These are phyloP conservation scores for Prunus mume DNA, from an alignment of 306 rosid genomes.

Conservation along the genomic window DNA sequence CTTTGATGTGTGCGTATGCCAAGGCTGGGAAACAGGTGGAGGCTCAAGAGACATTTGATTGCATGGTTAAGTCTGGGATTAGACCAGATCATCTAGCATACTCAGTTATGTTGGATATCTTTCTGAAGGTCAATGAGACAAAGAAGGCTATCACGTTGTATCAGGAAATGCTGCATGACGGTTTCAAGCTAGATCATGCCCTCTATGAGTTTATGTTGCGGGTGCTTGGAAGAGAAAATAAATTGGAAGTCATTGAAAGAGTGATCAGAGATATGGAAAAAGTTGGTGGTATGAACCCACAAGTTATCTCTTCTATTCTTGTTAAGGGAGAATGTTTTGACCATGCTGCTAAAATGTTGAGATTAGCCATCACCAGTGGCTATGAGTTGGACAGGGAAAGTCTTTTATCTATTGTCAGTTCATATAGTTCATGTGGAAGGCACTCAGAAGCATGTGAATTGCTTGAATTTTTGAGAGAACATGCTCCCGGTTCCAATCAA, in stretches of 20 bases:
- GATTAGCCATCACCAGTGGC: slow-evolving; percentile 66
- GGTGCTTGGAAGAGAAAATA: slow-evolving; percentile 61
- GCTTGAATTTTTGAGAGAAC: slow-evolving; percentile 74
- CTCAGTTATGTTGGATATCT: slow-evolving; percentile 82
- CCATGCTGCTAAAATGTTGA: slow-evolving; percentile 73
- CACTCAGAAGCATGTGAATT: slow-evolving; percentile 82
- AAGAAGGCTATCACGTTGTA: slow-evolving; percentile 62
- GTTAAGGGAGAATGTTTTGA: slow-evolving; percentile 76
- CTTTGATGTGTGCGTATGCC: slow-evolving; percentile 86
- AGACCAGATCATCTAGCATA: slow-evolving; percentile 75
- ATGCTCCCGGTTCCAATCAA: slow-evolving; percentile 52
- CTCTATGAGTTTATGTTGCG: slow-evolving; percentile 66
- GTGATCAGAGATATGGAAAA: slow-evolving; percentile 72
- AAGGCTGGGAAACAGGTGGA: slow-evolving; percentile 68
- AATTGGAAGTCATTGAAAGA: slow-evolving; percentile 55
- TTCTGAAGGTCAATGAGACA: slow-evolving; percentile 72
- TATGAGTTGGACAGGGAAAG: slow-evolving; percentile 66
- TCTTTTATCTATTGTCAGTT: slow-evolving; percentile 66
- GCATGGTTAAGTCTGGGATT: slow-evolving; percentile 79
- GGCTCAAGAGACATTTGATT: slow-evolving; percentile 73
- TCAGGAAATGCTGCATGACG: slow-evolving; percentile 61
- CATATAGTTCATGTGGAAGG: slow-evolving; percentile 75
- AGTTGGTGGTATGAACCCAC: slow-evolving; percentile 64
- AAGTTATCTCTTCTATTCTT: slow-evolving; percentile 70
- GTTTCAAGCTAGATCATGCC: slow-evolving; percentile 61